A percentile compares a stretch with the other conserved stretches of the same genome.
Evolutionary conservation across 164 flowering plant species (phyloP).

Genomic region (Macadamia integrifolia): DNA sequence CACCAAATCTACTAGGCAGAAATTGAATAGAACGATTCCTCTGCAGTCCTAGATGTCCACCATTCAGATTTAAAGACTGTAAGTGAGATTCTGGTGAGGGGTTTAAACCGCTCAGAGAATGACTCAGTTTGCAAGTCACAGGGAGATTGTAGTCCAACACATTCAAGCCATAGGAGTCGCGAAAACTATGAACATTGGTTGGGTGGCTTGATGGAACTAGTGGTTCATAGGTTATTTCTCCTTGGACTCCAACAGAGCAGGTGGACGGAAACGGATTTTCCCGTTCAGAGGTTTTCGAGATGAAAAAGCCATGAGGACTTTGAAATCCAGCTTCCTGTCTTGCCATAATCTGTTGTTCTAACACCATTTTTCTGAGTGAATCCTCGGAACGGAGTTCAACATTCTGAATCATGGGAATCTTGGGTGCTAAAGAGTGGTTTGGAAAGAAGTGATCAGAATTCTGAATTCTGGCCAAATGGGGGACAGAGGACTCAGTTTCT

Average conservation of each 20-base stretch:
- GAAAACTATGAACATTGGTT: neutral
- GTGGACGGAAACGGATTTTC: neutral
- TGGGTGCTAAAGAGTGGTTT: neutral
- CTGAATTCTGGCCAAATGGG: neutral
- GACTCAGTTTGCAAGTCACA: neutral
- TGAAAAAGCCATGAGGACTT: neutral
- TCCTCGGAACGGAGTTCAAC: slow-evolving; percentile 3
- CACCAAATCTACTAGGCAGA: neutral
- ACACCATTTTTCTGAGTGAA: slow-evolving; percentile 14
- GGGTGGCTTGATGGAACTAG: neutral
- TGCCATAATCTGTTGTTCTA: slow-evolving; percentile 15
- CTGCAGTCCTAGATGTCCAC: slow-evolving; percentile 11
- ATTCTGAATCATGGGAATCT: neutral
- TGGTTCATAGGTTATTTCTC: neutral
- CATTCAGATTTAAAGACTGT: slow-evolving; percentile 8
- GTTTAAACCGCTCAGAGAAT: neutral
- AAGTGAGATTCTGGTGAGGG: slow-evolving; percentile 2
- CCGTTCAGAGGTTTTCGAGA: neutral
- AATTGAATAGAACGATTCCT: neutral
- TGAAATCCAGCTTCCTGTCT: slow-evolving; percentile 9
- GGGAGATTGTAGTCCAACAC: neutral
- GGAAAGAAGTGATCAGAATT: neutral
- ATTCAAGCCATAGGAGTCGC: neutral
- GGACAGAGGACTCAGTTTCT: no score
- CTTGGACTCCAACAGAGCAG: neutral